These are phyloP conservation scores for Micractinium conductrix DNA, from an alignment of 139 green algal species.

Conservation along the genomic window DNA sequence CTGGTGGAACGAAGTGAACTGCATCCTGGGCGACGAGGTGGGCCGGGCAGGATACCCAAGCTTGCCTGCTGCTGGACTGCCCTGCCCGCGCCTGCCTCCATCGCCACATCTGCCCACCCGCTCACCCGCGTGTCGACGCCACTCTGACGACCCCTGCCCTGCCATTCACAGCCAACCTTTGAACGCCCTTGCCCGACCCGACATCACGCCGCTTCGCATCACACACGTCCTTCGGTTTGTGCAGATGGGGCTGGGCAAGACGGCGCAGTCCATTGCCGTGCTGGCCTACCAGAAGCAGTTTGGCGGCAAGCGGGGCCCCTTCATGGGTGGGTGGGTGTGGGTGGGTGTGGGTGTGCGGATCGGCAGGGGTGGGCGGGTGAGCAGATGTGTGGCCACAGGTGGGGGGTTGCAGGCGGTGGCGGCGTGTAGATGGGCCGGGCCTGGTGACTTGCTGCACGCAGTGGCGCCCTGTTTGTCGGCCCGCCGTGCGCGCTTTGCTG, in stretches of 20 bases:
- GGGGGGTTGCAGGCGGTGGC: not conserved
- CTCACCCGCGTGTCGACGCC: no score
- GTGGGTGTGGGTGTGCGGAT: no score
- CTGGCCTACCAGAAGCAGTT: conserved; percentile 74
- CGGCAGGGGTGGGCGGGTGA: no score
- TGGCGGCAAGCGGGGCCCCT: conserved; percentile 66
- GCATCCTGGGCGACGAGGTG: conserved; percentile 94
- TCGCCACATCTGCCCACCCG: not conserved
- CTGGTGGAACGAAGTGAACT: conserved; percentile 62
- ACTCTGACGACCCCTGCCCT: no score
- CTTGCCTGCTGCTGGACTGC: no score
- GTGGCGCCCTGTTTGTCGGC: no score
- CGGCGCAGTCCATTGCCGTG: conserved; percentile 69
- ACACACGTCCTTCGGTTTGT: no score
- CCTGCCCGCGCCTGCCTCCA: not conserved
- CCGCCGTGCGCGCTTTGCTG: no score
- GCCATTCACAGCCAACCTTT: no score
- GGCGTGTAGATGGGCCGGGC: no score
- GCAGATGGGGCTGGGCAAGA: conserved; percentile 97
- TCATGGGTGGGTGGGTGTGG: conserved; percentile 59
- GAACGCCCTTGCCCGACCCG: no score
- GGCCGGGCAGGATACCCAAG: not conserved
- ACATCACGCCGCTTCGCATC: no score
- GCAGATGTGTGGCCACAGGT: not conserved
- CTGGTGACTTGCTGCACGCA: not conserved